Evolutionary conservation across 2,329 filamentous ascomycete genomes (phyloP), one percentile per base, ranked within the genome.

Genomic region (Dendrostoma leiphaemia): DNA sequence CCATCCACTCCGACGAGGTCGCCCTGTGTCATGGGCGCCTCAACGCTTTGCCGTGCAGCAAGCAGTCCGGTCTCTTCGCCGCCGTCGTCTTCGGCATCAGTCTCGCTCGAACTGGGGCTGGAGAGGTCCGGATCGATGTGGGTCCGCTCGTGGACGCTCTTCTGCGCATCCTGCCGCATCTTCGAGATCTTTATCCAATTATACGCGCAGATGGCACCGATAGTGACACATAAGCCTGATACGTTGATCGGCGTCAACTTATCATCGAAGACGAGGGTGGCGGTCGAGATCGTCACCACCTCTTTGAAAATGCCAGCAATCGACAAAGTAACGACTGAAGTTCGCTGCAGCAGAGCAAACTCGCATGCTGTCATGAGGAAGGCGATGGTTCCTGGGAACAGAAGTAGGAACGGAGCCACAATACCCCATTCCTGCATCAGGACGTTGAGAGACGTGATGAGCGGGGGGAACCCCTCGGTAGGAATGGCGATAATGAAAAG

Each of bases 251-350:
- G 77, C 0, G 92, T 97, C 43, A 99, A 82, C 46, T 82, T 83
- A 68, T 99, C 94, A 63, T 94, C 83, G 75, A 97, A 99, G 4
- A 96, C 85, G 26, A 95, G 70, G 8, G 91, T 89, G 0, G 93
- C 93, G 1, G 91, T 91, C 37, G 84, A 87, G 65, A 99, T 97
- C 13, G 94, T 99, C 52, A 99, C 86, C 37, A 97, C 94, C 74
- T 99, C 94, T 70, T 99, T 99, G 79, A 99, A 97, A 59, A 99
- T 97, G 58, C 94, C 94, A 59, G 92, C 96, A 63, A 99, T 97
- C 48, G 89, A 95, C 43, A 99, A 80, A 0, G 94, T 97, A 48
- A 99, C 94, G 50, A 99, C 94, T 1, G 90, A 95, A 1, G 93
- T 97, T 45, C 94, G 90, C 75, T 97, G 89, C 61, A 99, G 82